These are phyloP conservation scores for Cunninghamia lanceolata DNA, from an alignment of 75 land plant species.

Conservation along the genomic window DNA sequence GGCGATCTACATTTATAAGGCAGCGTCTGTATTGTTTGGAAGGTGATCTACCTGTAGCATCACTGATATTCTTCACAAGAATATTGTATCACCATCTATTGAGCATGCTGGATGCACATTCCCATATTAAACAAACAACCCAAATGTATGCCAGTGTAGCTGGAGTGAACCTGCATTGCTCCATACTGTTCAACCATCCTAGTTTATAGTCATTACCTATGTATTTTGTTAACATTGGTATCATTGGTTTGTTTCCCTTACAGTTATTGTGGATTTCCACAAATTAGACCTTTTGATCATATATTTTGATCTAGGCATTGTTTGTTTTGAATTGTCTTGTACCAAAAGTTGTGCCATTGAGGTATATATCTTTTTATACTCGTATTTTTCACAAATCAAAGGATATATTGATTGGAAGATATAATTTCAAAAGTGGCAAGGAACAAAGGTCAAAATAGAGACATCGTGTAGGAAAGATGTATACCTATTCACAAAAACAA, in stretches of 20 bases:
- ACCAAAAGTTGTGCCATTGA: neutral
- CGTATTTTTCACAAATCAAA: no score
- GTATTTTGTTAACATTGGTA: neutral
- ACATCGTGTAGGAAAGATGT: neutral
- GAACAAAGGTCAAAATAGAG: neutral
- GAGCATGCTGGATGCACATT: neutral
- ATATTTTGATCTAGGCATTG: no score
- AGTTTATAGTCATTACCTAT: neutral
- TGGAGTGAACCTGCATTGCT: neutral
- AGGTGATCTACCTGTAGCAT: no score
- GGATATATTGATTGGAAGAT: no score
- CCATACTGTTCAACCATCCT: neutral
- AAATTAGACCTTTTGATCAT: no score
- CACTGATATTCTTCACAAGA: no score
- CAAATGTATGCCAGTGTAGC: neutral
- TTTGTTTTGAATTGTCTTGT: neutral
- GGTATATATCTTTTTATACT: neutral
- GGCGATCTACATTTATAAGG: no score
- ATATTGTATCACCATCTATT: neutral
- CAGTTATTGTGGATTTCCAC: neutral
- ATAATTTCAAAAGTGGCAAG: no score
- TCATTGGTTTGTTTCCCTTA: neutral
- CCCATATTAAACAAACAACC: neutral
- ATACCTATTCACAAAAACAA: neutral
- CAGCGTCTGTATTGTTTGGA: no score